Evolutionary conservation across 1,284 basidiomycete genomes (phyloP), one percentile per base, ranked within the genome.

Genomic region (Sphaerobolus stellatus): DNA sequence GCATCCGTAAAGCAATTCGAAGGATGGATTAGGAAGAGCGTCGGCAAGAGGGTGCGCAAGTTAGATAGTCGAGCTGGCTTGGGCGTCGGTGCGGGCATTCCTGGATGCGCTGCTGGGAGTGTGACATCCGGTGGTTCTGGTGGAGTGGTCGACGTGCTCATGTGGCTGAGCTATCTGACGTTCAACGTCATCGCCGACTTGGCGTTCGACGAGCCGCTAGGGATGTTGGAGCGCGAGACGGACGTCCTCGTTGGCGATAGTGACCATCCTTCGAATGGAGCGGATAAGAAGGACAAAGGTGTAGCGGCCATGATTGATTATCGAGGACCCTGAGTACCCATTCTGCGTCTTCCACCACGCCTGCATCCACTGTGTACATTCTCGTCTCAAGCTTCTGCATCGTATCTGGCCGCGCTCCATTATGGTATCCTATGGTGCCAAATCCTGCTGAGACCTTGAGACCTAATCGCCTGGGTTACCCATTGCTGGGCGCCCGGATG

Each of bases 171-270:
- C 65, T 79, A 71, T 57, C 68, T 76, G 46, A 72, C 78, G 13
- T 80, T 79, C 60, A 75, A 77, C 59, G 68, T 72, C 18, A 65
- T 75, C 38, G 73, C 72, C 6, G 74, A 75, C 52, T 63, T 79
- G 18, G 70, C 71, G 0, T 76, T 76, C 56, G 75, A 76, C 1
- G 62, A 68, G 52, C 63, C 74, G 3, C 74, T 80, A 54, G 76
- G 75, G n/a, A 79, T 80, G 76, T 61, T 80, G 29, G 71, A 73
- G 18, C 53, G 58, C 7, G 62, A 63, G 38, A 24, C 52, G 1
- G 34, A 48, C 33, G 34, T 33, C 25, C 30, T 31, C 13, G n/a
- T n/a, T n/a, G 41, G 41, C 9, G 22, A 20, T 9, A 43, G 41
- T 18, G 20, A 22, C 14, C n/a, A n/a, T n/a, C n/a, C n/a, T n/a